Conservation (phyloP, 306 rosid species). For the Prosopis cineraria region DNA sequence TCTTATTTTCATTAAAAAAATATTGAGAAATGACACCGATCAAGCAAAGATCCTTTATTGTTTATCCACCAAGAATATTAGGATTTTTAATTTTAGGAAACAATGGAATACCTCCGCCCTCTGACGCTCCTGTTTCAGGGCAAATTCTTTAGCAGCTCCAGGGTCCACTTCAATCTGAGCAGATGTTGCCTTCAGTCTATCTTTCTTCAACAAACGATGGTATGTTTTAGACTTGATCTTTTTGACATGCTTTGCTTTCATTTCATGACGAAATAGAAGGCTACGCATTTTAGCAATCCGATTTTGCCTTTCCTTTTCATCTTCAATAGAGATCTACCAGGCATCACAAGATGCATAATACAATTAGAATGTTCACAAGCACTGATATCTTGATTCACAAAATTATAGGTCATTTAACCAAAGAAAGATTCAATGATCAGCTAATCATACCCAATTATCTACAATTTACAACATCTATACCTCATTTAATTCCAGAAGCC, state of each 20-base stretch:
- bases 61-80: background rate
- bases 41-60: background rate
- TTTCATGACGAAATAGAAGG: slow-evolving; percentile 81
- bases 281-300: slow-evolving; percentile 94
- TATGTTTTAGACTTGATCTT: slow-evolving; percentile 87
- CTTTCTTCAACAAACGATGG: slow-evolving; percentile 83
- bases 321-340: slow-evolving; percentile 74
- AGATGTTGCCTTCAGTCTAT: slow-evolving; percentile 61
- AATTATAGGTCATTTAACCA: background rate
- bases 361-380: slow-evolving; percentile 13
- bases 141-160: slow-evolving; percentile 78
- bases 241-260: slow-evolving; percentile 75
- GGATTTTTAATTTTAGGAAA: background rate
- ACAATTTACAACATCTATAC: slow-evolving; percentile 39
- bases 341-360: slow-evolving; percentile 18
- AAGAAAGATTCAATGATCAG: background rate
- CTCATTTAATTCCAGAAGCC: slow-evolving; percentile 83
- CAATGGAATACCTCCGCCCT: slow-evolving; percentile 74
- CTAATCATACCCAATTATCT: background rate
- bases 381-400: background rate
- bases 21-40: background rate
- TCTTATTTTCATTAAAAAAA: slow-evolving; percentile 1
- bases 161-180: slow-evolving; percentile 62
- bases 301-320: slow-evolving; percentile 77
- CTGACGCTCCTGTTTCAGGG: slow-evolving; percentile 72